These are phyloP conservation scores for Neurospora africana DNA, from an alignment of 495 filamentous ascomycete genomes.

Conservation along the genomic window DNA sequence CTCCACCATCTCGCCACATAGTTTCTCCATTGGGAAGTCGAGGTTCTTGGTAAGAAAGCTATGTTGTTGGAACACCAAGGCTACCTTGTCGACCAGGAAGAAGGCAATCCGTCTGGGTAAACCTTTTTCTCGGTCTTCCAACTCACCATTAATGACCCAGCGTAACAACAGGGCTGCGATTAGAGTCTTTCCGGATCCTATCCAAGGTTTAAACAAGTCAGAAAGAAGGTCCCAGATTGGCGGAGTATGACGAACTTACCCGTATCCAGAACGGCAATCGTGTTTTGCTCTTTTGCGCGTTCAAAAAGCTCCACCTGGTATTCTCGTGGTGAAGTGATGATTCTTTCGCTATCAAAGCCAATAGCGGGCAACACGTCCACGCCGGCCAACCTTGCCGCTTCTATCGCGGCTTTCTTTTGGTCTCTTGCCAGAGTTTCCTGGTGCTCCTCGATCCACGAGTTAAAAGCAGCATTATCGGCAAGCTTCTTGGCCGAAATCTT, in stretches of 20 bases:
- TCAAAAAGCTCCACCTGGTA: constrained; percentile 94
- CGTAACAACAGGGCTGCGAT: constrained; percentile 84
- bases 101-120: constrained; percentile 59
- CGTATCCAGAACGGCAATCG: constrained; percentile 92
- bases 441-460: constrained; percentile 30
- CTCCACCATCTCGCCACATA: constrained; percentile 55
- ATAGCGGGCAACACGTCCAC: constrained; percentile 10
- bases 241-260: constrained; percentile 33
- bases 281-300: constrained; percentile 74
- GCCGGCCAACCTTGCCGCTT: constrained; percentile 16
- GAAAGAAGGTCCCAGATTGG: not conserved
- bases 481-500: constrained; percentile 38
- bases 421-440: constrained; percentile 11
- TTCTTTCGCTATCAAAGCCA: constrained; percentile 30
- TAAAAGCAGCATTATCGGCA: constrained; percentile 43
- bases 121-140: constrained; percentile 55
- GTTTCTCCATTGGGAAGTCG: constrained; percentile 64
- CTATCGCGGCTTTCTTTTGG: constrained; percentile 1
- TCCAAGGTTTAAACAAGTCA: constrained; percentile 3
- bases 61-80: constrained; percentile 83
- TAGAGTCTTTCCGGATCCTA: constrained; percentile 91
- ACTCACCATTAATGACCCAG: constrained; percentile 66
- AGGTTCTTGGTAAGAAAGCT: constrained; percentile 76
- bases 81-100: constrained; percentile 86
- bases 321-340: constrained; percentile 68